These are phyloP conservation scores for Paramyrothecium roridum DNA, from an alignment of 2,329 filamentous ascomycete species.

Conservation along the genomic window DNA sequence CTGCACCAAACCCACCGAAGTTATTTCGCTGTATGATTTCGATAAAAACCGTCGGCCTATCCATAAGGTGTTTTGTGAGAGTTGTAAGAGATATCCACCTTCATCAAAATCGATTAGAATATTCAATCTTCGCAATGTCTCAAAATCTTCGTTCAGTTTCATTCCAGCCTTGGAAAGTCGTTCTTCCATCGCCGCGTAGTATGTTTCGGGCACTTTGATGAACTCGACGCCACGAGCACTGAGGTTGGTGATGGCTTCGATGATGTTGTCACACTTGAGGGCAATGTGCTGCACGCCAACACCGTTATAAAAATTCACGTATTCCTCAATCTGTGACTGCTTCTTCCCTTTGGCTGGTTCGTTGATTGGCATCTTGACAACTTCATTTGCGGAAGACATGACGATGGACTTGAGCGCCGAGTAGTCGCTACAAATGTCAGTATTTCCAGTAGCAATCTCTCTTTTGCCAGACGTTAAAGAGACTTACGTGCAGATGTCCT, in stretches of 20 bases:
- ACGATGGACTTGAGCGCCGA: constrained; percentile 74
- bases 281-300: constrained; percentile 82
- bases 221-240: constrained; percentile 76
- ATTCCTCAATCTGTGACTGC: constrained; percentile 80
- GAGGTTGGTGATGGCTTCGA: constrained; percentile 65
- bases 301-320: constrained; percentile 71
- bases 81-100: constrained; percentile 65
- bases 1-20: constrained; percentile 78
- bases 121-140: constrained; percentile 63
- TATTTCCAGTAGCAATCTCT: too few species aligned
- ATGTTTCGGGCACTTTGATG: constrained; percentile 72
- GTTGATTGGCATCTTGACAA: constrained; percentile 88
- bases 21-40: constrained; percentile 82
- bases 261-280: constrained; percentile 68
- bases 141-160: constrained; percentile 67
- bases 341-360: constrained; percentile 77
- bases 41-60: constrained; percentile 80
- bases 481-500: too few species aligned
- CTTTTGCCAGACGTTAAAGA: too few species aligned
- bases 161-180: constrained; percentile 51
- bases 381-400: constrained; percentile 70
- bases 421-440: constrained; percentile 80
- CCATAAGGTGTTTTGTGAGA: constrained; percentile 79
- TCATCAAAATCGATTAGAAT: constrained; percentile 85
- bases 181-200: constrained; percentile 67